Percentiles rank a stretch among this genome's conserved stretches.
Conservation (phyloP, 179 eudicot species). For the Silene coronaria region DNA sequence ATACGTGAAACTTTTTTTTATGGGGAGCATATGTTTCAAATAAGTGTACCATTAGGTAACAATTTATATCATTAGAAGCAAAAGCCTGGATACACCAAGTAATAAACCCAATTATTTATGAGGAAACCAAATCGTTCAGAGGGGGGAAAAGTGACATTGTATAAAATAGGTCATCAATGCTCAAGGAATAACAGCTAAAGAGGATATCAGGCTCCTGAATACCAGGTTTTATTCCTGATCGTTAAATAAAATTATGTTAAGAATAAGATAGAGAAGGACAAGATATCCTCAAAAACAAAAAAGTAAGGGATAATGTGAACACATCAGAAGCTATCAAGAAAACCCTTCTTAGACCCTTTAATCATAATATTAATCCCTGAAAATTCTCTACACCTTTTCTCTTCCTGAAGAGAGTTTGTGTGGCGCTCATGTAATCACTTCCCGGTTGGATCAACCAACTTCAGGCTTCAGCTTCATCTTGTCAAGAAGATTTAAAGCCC, state of each 20-base stretch:
- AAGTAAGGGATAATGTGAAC: background rate
- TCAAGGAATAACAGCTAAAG: no score
- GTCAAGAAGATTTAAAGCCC: background rate
- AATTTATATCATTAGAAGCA: no score
- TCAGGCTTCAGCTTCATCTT: background rate
- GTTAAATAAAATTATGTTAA: no score
- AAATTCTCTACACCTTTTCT: background rate
- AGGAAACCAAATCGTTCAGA: no score
- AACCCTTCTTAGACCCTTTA: background rate
- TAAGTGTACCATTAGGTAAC: background rate
- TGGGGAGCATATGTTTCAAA: background rate
- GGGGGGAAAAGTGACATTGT: no score
- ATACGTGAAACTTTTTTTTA: background rate
- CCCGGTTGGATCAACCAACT: background rate
- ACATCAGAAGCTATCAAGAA: background rate
- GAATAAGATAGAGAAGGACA: background rate
- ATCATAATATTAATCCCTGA: background rate
- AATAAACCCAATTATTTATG: no score
- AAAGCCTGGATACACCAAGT: no score
- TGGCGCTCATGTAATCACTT: background rate
- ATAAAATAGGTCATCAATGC: no score
- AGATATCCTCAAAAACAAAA: background rate
- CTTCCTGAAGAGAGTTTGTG: background rate
- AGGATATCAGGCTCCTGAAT: no score
- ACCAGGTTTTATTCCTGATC: no score